Conservation (phyloP, 2,329 filamentous ascomycete genomes). For the Pyrenochaeta sp. region DNA sequence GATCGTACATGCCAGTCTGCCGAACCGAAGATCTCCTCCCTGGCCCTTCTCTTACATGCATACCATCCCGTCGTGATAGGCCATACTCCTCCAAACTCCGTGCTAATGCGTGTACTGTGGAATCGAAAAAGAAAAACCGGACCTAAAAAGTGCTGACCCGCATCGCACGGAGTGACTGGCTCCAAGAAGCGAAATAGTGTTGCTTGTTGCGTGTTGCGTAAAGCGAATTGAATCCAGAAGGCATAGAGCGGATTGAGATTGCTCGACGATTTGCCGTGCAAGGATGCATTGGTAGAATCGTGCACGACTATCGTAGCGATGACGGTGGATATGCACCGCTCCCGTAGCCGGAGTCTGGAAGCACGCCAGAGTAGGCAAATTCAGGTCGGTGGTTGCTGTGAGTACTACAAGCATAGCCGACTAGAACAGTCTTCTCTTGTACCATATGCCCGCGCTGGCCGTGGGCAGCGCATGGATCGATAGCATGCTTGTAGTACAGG, state of each 20-base stretch:
- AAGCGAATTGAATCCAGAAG: not conserved
- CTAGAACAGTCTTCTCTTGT: constrained; percentile 78
- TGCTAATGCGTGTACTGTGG: constrained; percentile 29
- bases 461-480: constrained; percentile 82
- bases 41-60: constrained; percentile 15
- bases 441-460: constrained; percentile 76
- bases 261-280: not conserved
- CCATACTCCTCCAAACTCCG: constrained; percentile 32
- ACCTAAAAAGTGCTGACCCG: constrained; percentile 16
- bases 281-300: constrained; percentile 9
- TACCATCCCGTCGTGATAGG: constrained; percentile 18
- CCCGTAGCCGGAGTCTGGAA: constrained; percentile 42
- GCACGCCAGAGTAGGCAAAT: constrained; percentile 24
- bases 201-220: constrained; percentile 1
- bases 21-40: not conserved
- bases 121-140: constrained; percentile 16
- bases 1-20: constrained; percentile 32
- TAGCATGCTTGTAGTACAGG: constrained; percentile 85
- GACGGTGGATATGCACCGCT: constrained; percentile 33
- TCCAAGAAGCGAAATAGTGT: constrained; percentile 28
- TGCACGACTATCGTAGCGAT: constrained; percentile 17
- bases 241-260: not conserved
- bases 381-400: constrained; percentile 56
- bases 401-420: constrained; percentile 78
- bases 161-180: constrained; percentile 30